Evolutionary conservation across 2,329 filamentous ascomycete genomes (phyloP).

Genomic region (Aureobasidium vineae): DNA sequence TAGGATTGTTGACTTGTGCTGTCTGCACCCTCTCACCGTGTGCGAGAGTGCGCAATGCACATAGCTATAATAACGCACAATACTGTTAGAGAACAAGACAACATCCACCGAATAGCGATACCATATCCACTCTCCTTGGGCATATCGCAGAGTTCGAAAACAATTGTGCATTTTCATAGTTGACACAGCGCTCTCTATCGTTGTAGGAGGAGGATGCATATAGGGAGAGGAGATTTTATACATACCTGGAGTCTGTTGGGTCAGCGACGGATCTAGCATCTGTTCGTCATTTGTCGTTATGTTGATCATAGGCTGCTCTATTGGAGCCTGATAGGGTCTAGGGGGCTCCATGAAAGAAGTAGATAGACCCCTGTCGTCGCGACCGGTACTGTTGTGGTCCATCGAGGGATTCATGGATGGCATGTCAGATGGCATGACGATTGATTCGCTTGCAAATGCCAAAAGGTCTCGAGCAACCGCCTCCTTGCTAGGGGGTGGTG

Average conservation of each 20-base stretch:
- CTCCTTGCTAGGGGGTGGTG: slow-evolving; percentile 21
- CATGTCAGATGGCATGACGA: neutral
- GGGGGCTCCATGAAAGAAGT: slow-evolving; percentile 1
- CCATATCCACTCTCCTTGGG: too few relatives aligned
- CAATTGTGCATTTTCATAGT: too few relatives aligned
- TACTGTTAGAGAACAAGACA: too few relatives aligned
- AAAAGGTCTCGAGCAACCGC: slow-evolving; percentile 17
- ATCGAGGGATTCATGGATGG: neutral
- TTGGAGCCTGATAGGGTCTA: neutral
- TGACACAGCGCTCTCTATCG: too few relatives aligned
- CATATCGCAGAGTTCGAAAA: too few relatives aligned
- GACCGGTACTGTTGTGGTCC: neutral
- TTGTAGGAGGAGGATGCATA: too few relatives aligned
- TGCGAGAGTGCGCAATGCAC: too few relatives aligned
- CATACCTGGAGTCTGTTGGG: neutral
- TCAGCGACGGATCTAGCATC: neutral
- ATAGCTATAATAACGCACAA: too few relatives aligned
- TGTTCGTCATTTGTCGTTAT: neutral
- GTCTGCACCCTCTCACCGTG: too few relatives aligned
- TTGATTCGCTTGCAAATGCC: slow-evolving; percentile 5
- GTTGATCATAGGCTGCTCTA: slow-evolving; percentile 21
- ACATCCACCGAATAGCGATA: too few relatives aligned
- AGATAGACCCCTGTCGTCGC: neutral
- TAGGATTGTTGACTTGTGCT: too few relatives aligned
- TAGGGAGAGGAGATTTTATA: too few relatives aligned